These are phyloP conservation scores for Pseudotsuga menziesii DNA, from an alignment of 75 land plant species.

Conservation along the genomic window DNA sequence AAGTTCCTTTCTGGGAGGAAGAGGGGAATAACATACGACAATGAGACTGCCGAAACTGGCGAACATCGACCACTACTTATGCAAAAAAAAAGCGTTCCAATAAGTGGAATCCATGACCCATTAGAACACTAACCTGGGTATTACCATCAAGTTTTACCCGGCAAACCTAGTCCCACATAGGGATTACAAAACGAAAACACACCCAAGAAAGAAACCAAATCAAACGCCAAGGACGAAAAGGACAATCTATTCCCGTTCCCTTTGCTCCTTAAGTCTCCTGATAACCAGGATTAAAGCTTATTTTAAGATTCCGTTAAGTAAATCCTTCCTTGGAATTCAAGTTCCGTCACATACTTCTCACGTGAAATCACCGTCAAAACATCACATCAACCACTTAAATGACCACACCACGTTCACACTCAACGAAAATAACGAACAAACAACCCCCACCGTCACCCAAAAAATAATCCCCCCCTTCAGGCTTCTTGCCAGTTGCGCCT, in stretches of 20 bases:
- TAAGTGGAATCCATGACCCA: neutral
- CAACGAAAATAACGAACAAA: constrained; percentile 12
- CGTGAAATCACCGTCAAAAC: neutral
- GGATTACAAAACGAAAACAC: neutral
- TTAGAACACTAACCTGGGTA: neutral
- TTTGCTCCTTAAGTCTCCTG: too few relatives aligned
- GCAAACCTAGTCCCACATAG: neutral
- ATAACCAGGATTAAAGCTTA: neutral
- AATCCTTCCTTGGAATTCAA: neutral
- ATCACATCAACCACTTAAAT: neutral
- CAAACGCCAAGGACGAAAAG: neutral
- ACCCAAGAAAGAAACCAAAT: neutral
- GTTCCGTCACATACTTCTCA: too few relatives aligned
- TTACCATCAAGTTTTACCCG: neutral
- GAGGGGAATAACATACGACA: too few relatives aligned
- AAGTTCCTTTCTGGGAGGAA: neutral
- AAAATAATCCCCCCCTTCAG: neutral
- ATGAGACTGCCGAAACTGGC: neutral
- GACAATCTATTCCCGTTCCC: neutral
- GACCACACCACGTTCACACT: neutral
- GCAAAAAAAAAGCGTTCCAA: neutral
- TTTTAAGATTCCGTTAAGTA: neutral
- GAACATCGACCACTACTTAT: neutral
- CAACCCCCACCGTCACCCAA: neutral
- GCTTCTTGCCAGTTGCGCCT: neutral